Conservation (phyloP, 805 yeast genomes). For the Ogataea neopini region DNA sequence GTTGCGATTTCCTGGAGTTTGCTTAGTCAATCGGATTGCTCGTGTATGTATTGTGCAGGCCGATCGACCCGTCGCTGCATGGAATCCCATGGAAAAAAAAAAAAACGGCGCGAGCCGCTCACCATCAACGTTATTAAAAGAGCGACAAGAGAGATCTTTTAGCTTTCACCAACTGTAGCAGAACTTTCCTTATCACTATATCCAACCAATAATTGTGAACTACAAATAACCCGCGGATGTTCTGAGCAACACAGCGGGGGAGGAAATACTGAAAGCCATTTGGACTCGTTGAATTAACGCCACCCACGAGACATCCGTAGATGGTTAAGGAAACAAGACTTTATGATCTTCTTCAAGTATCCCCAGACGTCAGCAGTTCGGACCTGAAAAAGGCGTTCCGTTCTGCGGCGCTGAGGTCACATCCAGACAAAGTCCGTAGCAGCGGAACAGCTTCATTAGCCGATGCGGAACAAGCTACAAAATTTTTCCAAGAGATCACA, state of each 20-base stretch:
- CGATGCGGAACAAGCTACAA: constrained; percentile 64
- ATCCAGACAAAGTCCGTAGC: constrained; percentile 98
- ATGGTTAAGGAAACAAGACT: constrained; percentile 73
- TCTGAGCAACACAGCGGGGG: constrained; percentile 2
- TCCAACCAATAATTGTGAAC: not conserved
- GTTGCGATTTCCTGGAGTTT: too few species aligned
- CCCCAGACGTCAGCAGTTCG: constrained; percentile 58
- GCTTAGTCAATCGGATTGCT: too few species aligned
- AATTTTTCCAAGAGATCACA: constrained; percentile 91
- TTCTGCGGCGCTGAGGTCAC: constrained; percentile 75
- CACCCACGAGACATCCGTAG: constrained; percentile 2
- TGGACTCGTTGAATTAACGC: not conserved
- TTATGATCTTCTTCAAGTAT: constrained; percentile 72
- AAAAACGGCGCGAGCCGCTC: constrained; percentile 3
- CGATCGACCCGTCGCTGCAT: constrained; percentile 4
- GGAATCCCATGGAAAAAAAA: constrained; percentile 12
- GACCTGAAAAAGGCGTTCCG: constrained; percentile 86
- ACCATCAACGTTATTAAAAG: constrained; percentile 1
- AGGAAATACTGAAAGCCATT: not conserved
- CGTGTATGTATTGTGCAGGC: too few species aligned
- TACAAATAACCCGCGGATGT: constrained; percentile 5
- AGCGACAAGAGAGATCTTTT: constrained; percentile 3
- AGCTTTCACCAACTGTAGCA: not conserved
- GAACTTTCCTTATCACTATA: too few species aligned
- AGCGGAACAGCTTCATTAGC: constrained; percentile 56